Base-by-base conservation (phyloP, 2,329 filamentous ascomycete species). In the Cadophora malorum region DNA sequence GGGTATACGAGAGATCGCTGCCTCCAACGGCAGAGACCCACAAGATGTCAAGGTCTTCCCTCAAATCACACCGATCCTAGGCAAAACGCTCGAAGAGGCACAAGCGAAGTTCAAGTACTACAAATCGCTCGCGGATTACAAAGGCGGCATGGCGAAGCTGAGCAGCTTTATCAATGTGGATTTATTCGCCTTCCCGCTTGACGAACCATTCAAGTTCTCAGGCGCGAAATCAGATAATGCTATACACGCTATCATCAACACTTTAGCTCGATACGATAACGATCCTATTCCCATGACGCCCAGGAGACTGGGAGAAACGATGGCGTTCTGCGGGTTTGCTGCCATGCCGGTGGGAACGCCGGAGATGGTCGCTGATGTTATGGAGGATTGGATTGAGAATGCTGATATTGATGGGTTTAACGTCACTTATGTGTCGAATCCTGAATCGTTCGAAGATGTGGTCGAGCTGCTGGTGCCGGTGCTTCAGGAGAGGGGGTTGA, bases 331-430 rank as follows among this genome's bases (percentile, higher is more conserved):
- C 28, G 67, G 67, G 3, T 33, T 47, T 19, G 60, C 89, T 0
- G 81, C 83, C 0, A 80, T 84, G 14, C 63, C 63, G 12, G 63
- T 65, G 4, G 63, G 63, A 16, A 67, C 67, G 19, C 64, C 67
- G 7, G 53, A 59, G 23, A 65, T 66, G 63, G 89, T 92, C 1
- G 90, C 89, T 0, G 90, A 93, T 74, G 83, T 85, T 38, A 82
- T 93, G 67, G 88, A 92, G 78, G 79, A 81, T 0, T 93, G 90
- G 90, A 81, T 91, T 0, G 74, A 81, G 1, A 89, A 91, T 75
- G 89, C 88, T 0, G 90, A 91, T 70, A 85, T 92, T 1, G 90
- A 93, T 74, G 90, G 90, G 0, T 93, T 93, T 79, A 93, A 93
- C 74, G 84, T 92, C 76, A 86, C 86, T 90, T 1, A 91, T 69